Percentiles rank a stretch among this genome's conserved stretches.
Conservation (phyloP, 2,329 filamentous ascomycete genomes). For the Apiospora aurea region DNA sequence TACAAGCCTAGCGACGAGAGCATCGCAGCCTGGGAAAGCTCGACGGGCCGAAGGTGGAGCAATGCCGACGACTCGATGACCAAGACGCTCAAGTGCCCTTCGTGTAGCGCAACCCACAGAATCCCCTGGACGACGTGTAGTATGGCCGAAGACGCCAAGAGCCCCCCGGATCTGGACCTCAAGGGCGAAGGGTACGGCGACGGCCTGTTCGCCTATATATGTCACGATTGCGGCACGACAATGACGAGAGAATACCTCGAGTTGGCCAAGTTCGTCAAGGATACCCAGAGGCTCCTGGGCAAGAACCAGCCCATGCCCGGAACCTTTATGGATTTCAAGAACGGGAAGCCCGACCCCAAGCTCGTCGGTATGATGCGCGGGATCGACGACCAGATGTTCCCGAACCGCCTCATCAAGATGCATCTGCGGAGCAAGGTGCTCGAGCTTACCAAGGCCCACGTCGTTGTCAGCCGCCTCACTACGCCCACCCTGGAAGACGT, state of each 20-base stretch:
- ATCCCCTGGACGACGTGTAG: slow-evolving; percentile 68
- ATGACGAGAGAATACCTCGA: slow-evolving; percentile 66
- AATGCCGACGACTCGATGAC: slow-evolving; percentile 58
- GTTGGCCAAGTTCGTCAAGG: slow-evolving; percentile 66
- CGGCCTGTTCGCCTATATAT: slow-evolving; percentile 57
- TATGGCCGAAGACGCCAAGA: slow-evolving; percentile 44
- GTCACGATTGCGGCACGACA: slow-evolving; percentile 55
- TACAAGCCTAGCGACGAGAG: slow-evolving; percentile 58
- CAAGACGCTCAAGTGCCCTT: slow-evolving; percentile 63
- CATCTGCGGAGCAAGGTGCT: slow-evolving; percentile 52
- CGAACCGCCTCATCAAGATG: slow-evolving; percentile 62
- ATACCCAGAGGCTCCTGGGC: slow-evolving; percentile 57
- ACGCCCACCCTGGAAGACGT: slow-evolving; percentile 58
- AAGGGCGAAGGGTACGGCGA: slow-evolving; percentile 68
- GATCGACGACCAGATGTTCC: slow-evolving; percentile 53
- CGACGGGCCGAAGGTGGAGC: slow-evolving; percentile 64
- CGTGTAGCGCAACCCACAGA: slow-evolving; percentile 51
- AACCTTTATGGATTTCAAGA: slow-evolving; percentile 64
- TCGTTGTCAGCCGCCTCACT: slow-evolving; percentile 25
- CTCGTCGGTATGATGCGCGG: neutral
- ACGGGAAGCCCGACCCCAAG: slow-evolving; percentile 54
- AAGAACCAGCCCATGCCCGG: slow-evolving; percentile 68
- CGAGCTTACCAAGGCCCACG: slow-evolving; percentile 44
- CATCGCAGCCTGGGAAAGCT: slow-evolving; percentile 52
- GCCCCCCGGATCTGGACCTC: slow-evolving; percentile 42